Base-by-base conservation (phyloP, 371 early-diverging fungal genomes). In the Nematocida sp. region DNA sequence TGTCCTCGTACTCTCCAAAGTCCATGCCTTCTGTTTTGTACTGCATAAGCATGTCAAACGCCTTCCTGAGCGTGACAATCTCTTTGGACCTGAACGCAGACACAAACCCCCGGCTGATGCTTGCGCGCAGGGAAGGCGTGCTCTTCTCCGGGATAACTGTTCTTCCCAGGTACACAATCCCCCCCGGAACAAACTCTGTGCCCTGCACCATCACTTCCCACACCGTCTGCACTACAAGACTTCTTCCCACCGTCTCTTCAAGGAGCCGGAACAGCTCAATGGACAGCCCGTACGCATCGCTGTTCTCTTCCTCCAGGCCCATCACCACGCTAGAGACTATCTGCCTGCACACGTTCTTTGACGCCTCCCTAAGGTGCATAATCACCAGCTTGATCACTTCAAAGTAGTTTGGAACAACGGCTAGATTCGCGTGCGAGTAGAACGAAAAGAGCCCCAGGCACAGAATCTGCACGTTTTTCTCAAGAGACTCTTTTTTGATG, bases 361-460 rank as follows among this genome's bases (percentile, higher is more conserved):
- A 49, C 48, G 53, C 43, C 23, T 56, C 31, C 43, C 64, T 51
- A 53, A 49, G 25, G 34, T 52, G 27, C 63, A 52, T 56, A 76
- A 79, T 49, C 46, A 78, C 36, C 43, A 66, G 19, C 37, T 76
- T 66, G 27, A 83, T 40, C 11, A 80, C 27, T n/a, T 77, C 79
- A 17, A 83, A 27, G 53, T 78, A 81, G 17, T 49, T 37, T 7
- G 53, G 34, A 25, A 64, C 63, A 13, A 75, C 78, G 32, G 79
- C 37, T 7, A 81, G 64, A 41, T 58, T 64, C 2, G 77, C 74
- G 37, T 79, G 60, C 15, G 50, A 37, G 7, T 63, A 57, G 67
- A 78, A 83, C 0, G 45, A 62, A 38, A 81, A 83, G 7, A 83
- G 60, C 2, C 81, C 81, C 7, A 78, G 36, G 1, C 77, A 75